Conservation (phyloP, 495 filamentous ascomycete species). For the Hypoxylon perforatum region DNA sequence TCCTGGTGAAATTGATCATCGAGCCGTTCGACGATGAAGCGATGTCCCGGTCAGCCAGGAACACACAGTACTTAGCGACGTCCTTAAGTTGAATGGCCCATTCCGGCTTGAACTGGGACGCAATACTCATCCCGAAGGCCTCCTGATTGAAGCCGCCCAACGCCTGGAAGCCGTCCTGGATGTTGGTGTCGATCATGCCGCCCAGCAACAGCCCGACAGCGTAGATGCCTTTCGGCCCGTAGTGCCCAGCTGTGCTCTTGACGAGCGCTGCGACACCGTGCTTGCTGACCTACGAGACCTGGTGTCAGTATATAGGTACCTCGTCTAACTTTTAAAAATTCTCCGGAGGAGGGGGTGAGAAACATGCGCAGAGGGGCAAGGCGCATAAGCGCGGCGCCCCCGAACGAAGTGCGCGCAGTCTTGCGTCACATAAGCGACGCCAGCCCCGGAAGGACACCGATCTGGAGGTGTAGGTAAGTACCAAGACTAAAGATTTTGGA, state of each 20-base stretch:
- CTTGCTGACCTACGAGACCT: conserved; percentile 49
- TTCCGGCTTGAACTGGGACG: conserved; percentile 54
- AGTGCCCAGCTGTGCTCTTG: conserved; percentile 71
- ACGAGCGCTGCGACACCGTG: conserved; percentile 68
- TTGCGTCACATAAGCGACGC: neutral
- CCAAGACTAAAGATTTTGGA: neutral
- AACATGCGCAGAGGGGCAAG: too few relatives aligned
- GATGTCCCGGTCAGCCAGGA: conserved; percentile 53
- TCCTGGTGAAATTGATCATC: conserved; percentile 51
- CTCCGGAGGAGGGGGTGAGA: too few relatives aligned
- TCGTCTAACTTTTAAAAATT: too few relatives aligned
- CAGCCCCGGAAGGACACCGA: neutral
- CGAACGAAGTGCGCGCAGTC: neutral
- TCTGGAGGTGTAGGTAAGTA: neutral
- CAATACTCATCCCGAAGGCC: conserved; percentile 56
- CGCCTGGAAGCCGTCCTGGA: conserved; percentile 20
- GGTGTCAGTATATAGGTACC: neutral
- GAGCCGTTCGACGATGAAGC: conserved; percentile 51
- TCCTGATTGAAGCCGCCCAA: conserved; percentile 55
- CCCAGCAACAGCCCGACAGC: conserved; percentile 67
- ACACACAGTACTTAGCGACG: conserved; percentile 56
- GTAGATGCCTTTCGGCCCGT: conserved; percentile 67
- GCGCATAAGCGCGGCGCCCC: too few relatives aligned
- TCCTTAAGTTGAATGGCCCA: conserved; percentile 37
- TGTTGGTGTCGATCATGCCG: conserved; percentile 65